phyloP scores from a whole-genome alignment of 768 basidiomycete genomes.

The Psilocybe sp. region DNA sequence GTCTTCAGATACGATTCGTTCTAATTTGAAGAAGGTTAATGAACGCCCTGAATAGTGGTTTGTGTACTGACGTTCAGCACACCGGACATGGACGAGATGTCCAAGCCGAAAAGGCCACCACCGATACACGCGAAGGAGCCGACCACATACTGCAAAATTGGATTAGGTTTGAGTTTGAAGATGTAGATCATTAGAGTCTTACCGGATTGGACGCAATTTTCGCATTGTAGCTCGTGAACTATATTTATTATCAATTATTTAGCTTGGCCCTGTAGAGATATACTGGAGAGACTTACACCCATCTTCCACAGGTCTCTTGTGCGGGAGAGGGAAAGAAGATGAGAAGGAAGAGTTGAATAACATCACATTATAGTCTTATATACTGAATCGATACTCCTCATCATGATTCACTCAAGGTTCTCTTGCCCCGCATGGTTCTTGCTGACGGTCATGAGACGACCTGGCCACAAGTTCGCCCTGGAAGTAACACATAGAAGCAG shows the following conservation, averaged over 20 bases:
- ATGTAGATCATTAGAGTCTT: background rate
- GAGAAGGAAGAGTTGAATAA: background rate
- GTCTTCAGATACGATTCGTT: constrained; percentile 35
- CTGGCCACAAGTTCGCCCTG: too few relatives aligned
- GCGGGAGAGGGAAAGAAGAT: background rate
- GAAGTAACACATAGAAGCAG: too few relatives aligned
- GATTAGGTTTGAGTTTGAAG: background rate
- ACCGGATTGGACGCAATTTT: constrained; percentile 27
- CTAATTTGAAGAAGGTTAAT: constrained; percentile 15
- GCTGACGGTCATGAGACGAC: too few relatives aligned
- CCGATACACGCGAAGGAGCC: constrained; percentile 83
- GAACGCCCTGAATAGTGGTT: background rate
- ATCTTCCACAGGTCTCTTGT: too few relatives aligned
- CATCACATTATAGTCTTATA: background rate
- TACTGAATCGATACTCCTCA: background rate
- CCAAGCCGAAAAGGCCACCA: constrained; percentile 75
- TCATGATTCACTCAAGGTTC: background rate
- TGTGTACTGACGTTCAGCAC: constrained; percentile 44
- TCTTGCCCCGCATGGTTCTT: background rate
- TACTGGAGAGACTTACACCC: constrained; percentile 3
- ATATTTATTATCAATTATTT: background rate
- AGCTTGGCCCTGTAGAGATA: background rate
- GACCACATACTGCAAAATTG: constrained; percentile 55
- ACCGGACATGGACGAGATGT: constrained; percentile 82
- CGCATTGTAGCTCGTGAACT: constrained; percentile 26